Percentiles rank a stretch among this genome's conserved stretches.
phyloP scores from a whole-genome alignment of 768 basidiomycete genomes.

The Boletus rubescentipes region DNA sequence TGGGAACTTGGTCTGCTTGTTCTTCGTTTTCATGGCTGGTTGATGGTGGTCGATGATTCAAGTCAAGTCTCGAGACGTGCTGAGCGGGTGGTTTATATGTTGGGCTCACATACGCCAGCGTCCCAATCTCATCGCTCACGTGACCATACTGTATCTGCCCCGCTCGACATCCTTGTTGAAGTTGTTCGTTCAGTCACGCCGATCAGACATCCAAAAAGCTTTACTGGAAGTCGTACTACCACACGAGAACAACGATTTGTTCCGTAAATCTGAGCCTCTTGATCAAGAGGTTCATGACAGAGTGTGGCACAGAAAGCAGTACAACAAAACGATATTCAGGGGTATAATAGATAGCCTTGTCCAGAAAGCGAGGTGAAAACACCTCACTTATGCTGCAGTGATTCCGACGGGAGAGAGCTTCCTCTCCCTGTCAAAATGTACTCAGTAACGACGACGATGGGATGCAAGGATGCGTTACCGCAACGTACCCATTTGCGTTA shows the following conservation, averaged over 20 bases:
- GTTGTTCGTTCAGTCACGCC: background rate
- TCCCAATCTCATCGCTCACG: conserved; percentile 27
- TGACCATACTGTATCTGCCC: conserved; percentile 11
- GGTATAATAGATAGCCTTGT: background rate
- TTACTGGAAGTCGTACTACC: background rate
- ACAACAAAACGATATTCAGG: background rate
- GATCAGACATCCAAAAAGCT: background rate
- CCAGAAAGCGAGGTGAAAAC: background rate
- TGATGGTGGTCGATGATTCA: background rate
- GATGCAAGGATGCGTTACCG: background rate
- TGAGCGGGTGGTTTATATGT: conserved; percentile 1
- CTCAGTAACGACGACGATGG: background rate
- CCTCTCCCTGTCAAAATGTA: conserved; percentile 14
- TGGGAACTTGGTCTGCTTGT: conserved; percentile 89
- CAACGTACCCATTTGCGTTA: conserved; percentile 25
- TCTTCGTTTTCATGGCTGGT: conserved; percentile 77
- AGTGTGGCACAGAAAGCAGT: background rate
- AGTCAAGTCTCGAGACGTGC: background rate
- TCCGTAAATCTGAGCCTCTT: background rate
- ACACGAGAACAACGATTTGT: background rate
- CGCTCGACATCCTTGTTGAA: too few species aligned
- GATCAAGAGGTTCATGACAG: too few species aligned
- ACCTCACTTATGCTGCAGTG: background rate
- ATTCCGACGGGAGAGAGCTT: conserved; percentile 20
- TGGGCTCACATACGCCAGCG: conserved; percentile 9